Conservation (phyloP, 1,284 basidiomycete species). For the Acaromyces ingoldii region DNA sequence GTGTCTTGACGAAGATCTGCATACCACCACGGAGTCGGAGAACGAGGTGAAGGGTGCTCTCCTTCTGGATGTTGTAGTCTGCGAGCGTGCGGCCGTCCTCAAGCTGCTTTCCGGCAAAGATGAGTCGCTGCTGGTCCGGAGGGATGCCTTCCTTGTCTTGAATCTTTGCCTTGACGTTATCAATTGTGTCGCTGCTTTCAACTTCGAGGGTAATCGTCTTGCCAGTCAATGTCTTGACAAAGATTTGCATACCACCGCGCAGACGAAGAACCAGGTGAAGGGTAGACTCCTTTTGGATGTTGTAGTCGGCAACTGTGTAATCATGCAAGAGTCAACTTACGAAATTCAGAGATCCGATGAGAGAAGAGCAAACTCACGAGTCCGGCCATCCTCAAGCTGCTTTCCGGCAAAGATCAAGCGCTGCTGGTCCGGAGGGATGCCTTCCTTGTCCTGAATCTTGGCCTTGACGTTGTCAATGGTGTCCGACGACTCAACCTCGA, state of each 20-base stretch:
- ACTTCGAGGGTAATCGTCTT: conserved; percentile 95
- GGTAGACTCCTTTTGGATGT: conserved; percentile 98
- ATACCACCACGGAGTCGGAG: conserved; percentile 59
- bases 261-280: conserved; percentile 89
- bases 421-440: conserved; percentile 49
- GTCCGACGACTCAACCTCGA: conserved; percentile 53
- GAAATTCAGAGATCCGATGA: neutral
- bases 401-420: conserved; percentile 49
- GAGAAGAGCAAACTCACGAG: conserved; percentile 6
- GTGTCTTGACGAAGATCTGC: conserved; percentile 42
- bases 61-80: conserved; percentile 67
- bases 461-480: conserved; percentile 63
- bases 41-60: conserved; percentile 94
- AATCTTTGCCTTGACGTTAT: conserved; percentile 61
- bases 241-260: conserved; percentile 61
- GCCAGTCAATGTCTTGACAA: conserved; percentile 73
- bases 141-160: conserved; percentile 52
- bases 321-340: neutral
- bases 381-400: conserved; percentile 49
- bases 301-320: conserved; percentile 53
- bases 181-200: conserved; percentile 84
- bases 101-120: conserved; percentile 55
- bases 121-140: conserved; percentile 55
- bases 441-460: conserved; percentile 51
- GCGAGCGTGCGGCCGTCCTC: conserved; percentile 55